These are phyloP conservation scores for Syzygium jambos DNA, from an alignment of 345 rosid genomes.

Conservation along the genomic window DNA sequence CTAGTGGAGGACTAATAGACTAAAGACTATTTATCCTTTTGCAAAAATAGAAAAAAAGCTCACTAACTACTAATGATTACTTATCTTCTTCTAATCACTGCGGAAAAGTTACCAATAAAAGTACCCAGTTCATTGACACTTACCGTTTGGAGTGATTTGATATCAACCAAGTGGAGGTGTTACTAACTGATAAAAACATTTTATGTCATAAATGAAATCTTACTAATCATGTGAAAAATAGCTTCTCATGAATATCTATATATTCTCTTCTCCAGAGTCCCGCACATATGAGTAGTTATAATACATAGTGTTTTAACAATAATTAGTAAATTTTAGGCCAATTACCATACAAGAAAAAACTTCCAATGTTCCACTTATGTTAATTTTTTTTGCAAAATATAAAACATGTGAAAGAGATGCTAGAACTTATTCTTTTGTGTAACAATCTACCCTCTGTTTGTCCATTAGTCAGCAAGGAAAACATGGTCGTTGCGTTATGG, in stretches of 20 bases:
- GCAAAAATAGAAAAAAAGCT: too few species aligned
- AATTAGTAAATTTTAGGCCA: background rate
- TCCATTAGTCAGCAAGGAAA: background rate
- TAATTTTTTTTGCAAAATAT: background rate
- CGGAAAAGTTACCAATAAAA: background rate
- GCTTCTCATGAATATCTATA: background rate
- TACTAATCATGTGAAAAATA: background rate
- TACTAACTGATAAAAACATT: rapidly evolving
- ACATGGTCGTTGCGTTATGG: background rate
- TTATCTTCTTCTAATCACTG: background rate
- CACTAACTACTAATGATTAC: background rate
- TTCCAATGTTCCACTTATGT: background rate
- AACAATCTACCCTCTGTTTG: background rate
- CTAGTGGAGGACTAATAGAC: background rate
- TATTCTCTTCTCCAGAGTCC: background rate
- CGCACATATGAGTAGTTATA: background rate
- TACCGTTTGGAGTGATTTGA: background rate
- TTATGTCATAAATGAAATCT: too few species aligned
- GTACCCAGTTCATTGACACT: background rate
- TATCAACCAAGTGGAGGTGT: background rate
- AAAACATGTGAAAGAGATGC: background rate
- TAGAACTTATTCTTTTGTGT: too few species aligned
- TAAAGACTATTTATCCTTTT: background rate
- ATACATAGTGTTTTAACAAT: too few species aligned
- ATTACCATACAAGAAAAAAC: background rate